A percentile compares a stretch with the other conserved stretches of the same genome.
Evolutionary conservation across 2,329 filamentous ascomycete species (phyloP).

Genomic region (Penicillium sp.): DNA sequence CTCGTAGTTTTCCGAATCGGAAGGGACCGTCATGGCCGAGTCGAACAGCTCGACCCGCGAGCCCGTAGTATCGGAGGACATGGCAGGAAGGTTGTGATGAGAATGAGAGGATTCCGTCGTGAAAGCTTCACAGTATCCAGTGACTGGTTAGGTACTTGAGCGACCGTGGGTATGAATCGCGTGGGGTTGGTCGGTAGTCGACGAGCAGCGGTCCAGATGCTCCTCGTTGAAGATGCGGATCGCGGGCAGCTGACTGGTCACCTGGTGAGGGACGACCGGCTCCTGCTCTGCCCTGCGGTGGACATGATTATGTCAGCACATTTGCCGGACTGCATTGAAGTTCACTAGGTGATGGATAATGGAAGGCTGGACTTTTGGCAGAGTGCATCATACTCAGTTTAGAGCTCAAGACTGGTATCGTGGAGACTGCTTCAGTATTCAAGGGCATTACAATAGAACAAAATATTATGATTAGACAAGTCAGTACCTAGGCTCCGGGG

Average conservation of each 20-base stretch:
- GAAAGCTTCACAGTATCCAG: too few relatives aligned
- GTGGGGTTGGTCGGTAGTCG: not conserved
- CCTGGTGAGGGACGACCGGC: too few relatives aligned
- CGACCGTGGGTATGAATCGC: too few relatives aligned
- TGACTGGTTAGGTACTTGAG: too few relatives aligned
- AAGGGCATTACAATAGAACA: too few relatives aligned
- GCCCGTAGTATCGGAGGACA: conserved; percentile 29
- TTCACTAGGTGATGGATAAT: not conserved
- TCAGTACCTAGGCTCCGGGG: too few relatives aligned
- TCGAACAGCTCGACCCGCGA: conserved; percentile 37
- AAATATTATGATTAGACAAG: too few relatives aligned
- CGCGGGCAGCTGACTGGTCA: not conserved
- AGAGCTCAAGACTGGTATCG: too few relatives aligned
- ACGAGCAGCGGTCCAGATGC: conserved; percentile 1
- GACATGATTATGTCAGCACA: conserved; percentile 6
- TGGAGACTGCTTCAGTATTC: too few relatives aligned
- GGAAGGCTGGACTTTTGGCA: too few relatives aligned
- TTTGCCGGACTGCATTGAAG: not conserved
- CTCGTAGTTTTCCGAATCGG: conserved; percentile 45
- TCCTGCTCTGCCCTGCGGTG: too few relatives aligned
- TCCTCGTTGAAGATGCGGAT: conserved; percentile 3
- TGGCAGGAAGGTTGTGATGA: conserved; percentile 14
- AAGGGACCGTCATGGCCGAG: conserved; percentile 41
- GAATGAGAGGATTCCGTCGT: not conserved
- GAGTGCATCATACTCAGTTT: too few relatives aligned